Evolutionary conservation across 2,329 filamentous ascomycete species (phyloP).

Genomic region (Didymella pinodella): DNA sequence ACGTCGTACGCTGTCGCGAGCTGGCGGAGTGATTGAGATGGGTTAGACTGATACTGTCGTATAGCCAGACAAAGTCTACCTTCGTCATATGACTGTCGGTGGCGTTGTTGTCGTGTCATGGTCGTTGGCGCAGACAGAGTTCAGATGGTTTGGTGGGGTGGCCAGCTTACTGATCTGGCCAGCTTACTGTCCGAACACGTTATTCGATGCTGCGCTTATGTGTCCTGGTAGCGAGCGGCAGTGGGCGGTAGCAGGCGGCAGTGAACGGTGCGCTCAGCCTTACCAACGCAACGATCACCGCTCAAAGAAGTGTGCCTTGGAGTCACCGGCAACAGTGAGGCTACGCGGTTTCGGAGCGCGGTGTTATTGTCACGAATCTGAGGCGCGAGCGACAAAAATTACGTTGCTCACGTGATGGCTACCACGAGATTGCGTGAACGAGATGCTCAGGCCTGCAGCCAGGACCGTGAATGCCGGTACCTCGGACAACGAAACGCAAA

Average conservation of each 20-base stretch:
- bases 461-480: constrained; percentile 13
- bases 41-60: too few relatives aligned
- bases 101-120: too few relatives aligned
- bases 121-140: too few relatives aligned
- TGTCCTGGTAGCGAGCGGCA: constrained; percentile 9
- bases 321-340: background rate
- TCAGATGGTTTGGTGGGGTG: too few relatives aligned
- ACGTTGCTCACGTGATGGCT: background rate
- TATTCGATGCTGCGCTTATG: constrained; percentile 16
- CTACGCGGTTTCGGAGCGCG: background rate
- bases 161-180: too few relatives aligned
- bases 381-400: background rate
- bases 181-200: too few relatives aligned
- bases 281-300: background rate
- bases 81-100: too few relatives aligned
- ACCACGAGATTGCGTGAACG: constrained; percentile 14
- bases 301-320: background rate
- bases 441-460: constrained; percentile 12
- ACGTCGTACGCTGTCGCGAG: too few relatives aligned
- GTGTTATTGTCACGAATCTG: background rate
- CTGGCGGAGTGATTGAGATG: too few relatives aligned
- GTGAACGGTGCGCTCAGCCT: constrained; percentile 3
- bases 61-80: too few relatives aligned
- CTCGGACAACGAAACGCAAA: constrained; percentile 32
- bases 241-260: background rate